phyloP scores from a whole-genome alignment of 2,329 filamentous ascomycete genomes.

The Capronia americana region DNA sequence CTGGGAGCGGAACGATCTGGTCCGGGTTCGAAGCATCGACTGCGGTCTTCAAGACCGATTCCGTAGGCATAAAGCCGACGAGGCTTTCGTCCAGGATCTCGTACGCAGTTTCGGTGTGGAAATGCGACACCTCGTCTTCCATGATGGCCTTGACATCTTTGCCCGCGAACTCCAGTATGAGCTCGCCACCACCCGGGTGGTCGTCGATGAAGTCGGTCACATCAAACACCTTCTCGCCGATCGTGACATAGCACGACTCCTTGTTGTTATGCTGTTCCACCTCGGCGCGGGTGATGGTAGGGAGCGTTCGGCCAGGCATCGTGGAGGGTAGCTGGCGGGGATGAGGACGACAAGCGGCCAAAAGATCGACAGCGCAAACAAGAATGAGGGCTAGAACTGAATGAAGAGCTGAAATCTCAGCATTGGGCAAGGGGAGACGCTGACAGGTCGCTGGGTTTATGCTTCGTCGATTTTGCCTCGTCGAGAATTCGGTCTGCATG shows the following conservation, averaged over 20 bases:
- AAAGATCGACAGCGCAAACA: background rate
- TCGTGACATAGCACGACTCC: slow-evolving; percentile 90
- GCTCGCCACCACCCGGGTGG: slow-evolving; percentile 86
- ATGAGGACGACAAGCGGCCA: slow-evolving; percentile 6
- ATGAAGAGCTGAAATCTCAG: background rate
- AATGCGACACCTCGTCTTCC: slow-evolving; percentile 80
- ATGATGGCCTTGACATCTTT: slow-evolving; percentile 84
- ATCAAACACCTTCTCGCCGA: slow-evolving; percentile 91
- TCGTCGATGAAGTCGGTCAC: slow-evolving; percentile 88
- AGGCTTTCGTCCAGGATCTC: slow-evolving; percentile 89
- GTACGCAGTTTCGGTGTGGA: slow-evolving; percentile 91
- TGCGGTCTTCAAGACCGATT: slow-evolving; percentile 61
- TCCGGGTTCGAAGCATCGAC: slow-evolving; percentile 56
- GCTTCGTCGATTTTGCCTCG: slow-evolving; percentile 20
- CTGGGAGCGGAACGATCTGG: slow-evolving; percentile 61
- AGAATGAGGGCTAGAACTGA: background rate
- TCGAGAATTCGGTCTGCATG: slow-evolving; percentile 4
- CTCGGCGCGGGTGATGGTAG: slow-evolving; percentile 80
- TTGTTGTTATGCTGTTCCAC: slow-evolving; percentile 78
- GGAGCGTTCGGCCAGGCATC: slow-evolving; percentile 74
- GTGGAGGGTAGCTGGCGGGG: background rate
- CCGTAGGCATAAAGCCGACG: slow-evolving; percentile 76
- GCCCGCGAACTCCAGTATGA: slow-evolving; percentile 88
- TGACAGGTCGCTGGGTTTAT: slow-evolving; percentile 12
- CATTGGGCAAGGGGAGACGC: background rate